Percentiles rank a stretch among this genome's conserved stretches.
Conservation (phyloP, 2,329 filamentous ascomycete species). For the Sporothrix variecibatus region DNA sequence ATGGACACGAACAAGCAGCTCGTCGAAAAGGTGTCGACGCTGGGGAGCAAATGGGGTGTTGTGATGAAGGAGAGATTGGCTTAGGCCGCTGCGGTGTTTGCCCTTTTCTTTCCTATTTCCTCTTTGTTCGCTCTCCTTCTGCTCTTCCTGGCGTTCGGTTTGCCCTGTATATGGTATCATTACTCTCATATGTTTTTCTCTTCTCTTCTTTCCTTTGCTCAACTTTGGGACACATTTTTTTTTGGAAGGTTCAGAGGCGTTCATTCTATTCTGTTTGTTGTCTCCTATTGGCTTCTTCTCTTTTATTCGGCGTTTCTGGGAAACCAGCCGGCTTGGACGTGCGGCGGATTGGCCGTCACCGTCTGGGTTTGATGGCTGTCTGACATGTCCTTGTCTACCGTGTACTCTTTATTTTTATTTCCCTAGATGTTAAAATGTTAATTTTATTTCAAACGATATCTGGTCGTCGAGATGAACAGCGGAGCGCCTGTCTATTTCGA, state of each 20-base stretch:
- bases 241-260: not conserved
- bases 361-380: not conserved
- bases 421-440: not conserved
- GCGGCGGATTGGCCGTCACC: not conserved
- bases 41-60: slow-evolving; percentile 68
- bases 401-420: not conserved
- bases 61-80: slow-evolving; percentile 52
- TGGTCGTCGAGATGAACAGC: not conserved
- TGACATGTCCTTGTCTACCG: not conserved
- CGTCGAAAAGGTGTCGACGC: slow-evolving; percentile 67
- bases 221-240: not conserved
- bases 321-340: not conserved
- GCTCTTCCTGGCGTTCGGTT: not conserved
- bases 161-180: not conserved
- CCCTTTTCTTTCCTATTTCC: not conserved
- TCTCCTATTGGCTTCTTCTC: not conserved
- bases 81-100: not conserved
- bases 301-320: slow-evolving; percentile 2
- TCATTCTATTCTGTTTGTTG: not conserved
- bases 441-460: too few relatives aligned
- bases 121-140: not conserved
- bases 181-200: not conserved
- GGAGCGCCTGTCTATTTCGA: not conserved
- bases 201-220: not conserved
- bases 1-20: slow-evolving; percentile 69